Evolutionary conservation across 768 basidiomycete genomes (phyloP).

Genomic region (Suillus paluster): DNA sequence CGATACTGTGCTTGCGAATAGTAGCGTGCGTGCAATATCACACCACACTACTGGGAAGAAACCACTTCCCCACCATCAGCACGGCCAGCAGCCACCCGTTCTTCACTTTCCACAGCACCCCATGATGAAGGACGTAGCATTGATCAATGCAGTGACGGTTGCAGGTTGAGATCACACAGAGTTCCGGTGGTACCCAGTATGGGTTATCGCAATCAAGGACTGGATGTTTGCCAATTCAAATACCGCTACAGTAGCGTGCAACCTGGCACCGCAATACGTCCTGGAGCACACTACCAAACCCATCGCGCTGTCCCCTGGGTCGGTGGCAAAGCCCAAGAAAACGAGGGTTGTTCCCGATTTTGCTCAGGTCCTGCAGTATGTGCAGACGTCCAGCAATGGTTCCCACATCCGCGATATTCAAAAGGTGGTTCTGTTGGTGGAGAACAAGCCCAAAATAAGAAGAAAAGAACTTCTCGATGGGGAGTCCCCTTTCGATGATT

Average conservation of each 20-base stretch:
- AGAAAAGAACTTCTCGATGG: too few species aligned
- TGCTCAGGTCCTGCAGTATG: neutral
- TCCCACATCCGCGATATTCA: slow-evolving; percentile 57
- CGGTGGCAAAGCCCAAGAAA: neutral
- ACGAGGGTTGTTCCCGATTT: neutral
- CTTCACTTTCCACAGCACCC: neutral
- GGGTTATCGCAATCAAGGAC: neutral
- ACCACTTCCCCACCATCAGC: too few species aligned
- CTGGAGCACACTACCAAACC: neutral
- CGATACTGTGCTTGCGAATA: too few species aligned
- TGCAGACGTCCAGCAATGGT: slow-evolving; percentile 51
- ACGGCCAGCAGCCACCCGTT: too few species aligned
- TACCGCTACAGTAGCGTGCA: neutral
- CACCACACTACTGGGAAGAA: too few species aligned
- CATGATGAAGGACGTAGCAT: neutral
- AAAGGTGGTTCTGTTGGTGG: neutral
- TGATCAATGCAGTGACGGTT: neutral
- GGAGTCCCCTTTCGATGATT: too few species aligned
- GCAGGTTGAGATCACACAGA: neutral
- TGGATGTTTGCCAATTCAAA: too few species aligned
- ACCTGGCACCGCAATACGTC: neutral
- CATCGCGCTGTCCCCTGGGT: neutral
- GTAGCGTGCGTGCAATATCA: too few species aligned
- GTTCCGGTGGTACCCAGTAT: neutral
- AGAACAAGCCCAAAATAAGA: neutral